phyloP scores from a whole-genome alignment of 1,284 basidiomycete species.

The Ganoderma resinaceum region DNA sequence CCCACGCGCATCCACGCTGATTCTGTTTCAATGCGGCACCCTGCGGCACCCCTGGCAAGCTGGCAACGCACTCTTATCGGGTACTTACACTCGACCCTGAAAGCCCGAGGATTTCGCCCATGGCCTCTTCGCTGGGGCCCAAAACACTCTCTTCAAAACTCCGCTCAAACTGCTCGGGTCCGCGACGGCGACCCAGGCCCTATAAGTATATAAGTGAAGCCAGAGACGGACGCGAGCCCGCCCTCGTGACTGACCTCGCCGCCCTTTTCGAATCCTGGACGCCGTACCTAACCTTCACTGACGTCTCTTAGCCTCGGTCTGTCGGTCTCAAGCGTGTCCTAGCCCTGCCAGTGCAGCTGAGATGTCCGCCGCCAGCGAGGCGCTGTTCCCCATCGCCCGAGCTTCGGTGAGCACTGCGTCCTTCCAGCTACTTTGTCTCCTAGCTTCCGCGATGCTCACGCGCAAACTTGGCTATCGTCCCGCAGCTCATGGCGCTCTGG shows the following conservation, averaged over 20 bases:
- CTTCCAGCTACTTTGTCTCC: not conserved
- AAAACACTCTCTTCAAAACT: not conserved
- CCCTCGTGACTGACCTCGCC: not conserved
- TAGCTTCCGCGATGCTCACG: not conserved
- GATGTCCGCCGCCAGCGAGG: constrained; percentile 18
- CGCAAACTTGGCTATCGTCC: too few relatives aligned
- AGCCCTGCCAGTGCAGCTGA: constrained; percentile 9
- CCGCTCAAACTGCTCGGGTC: not conserved
- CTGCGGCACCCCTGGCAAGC: not conserved
- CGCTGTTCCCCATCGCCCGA: constrained; percentile 16
- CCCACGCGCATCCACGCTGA: not conserved
- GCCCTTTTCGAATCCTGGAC: not conserved
- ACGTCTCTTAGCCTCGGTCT: not conserved
- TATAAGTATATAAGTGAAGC: not conserved
- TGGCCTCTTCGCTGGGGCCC: not conserved
- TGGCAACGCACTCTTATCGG: not conserved
- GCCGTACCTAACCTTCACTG: too few relatives aligned
- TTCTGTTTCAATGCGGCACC: not conserved
- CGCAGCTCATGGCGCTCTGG: constrained; percentile 25
- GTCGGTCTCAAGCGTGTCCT: constrained; percentile 7
- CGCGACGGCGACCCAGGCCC: not conserved
- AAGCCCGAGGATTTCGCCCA: not conserved
- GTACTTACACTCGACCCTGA: not conserved
- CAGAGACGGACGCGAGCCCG: not conserved
- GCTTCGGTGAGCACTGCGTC: constrained; percentile 12